These are phyloP conservation scores for Oldenlandia corymbosa DNA, from an alignment of 257 asterid genomes.

Conservation along the genomic window DNA sequence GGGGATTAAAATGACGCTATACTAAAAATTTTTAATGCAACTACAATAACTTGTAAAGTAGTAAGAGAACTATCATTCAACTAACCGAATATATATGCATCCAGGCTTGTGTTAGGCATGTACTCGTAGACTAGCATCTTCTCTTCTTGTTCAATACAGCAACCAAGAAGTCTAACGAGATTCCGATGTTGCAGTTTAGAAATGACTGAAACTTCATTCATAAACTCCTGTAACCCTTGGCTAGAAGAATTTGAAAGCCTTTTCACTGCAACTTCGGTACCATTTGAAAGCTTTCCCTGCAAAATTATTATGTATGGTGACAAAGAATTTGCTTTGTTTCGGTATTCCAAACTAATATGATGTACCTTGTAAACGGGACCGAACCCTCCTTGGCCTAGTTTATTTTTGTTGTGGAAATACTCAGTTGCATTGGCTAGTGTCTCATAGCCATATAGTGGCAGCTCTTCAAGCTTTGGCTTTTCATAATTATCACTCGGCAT, in stretches of 20 bases:
- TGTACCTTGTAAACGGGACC: slow-evolving; percentile 63
- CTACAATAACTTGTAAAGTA: no score
- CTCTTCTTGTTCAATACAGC: slow-evolving; percentile 41
- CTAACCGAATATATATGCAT: slow-evolving; percentile 17
- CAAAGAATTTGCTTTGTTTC: no score
- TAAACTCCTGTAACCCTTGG: slow-evolving; percentile 43
- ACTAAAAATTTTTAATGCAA: no score
- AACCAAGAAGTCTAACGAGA: slow-evolving; percentile 49
- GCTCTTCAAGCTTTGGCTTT: slow-evolving; percentile 7
- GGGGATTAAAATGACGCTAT: no score
- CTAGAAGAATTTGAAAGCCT: slow-evolving; percentile 32
- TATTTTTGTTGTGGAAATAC: slow-evolving; percentile 30
- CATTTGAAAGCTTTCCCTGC: slow-evolving; percentile 16
- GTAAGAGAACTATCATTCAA: slow-evolving; percentile 23
- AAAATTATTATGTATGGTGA: background rate
- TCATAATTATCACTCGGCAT: background rate
- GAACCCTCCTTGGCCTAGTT: slow-evolving; percentile 65
- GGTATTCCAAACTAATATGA: background rate
- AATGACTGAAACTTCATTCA: slow-evolving; percentile 37
- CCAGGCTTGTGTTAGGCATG: slow-evolving; percentile 45
- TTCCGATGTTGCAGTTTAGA: slow-evolving; percentile 47
- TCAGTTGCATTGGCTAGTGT: slow-evolving; percentile 41
- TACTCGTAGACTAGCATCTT: slow-evolving; percentile 55
- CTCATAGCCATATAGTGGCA: slow-evolving; percentile 17
- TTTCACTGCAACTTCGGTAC: slow-evolving; percentile 18